Evolutionary conservation across 495 filamentous ascomycete species (phyloP).

Genomic region (Lasiosphaeria ovina): DNA sequence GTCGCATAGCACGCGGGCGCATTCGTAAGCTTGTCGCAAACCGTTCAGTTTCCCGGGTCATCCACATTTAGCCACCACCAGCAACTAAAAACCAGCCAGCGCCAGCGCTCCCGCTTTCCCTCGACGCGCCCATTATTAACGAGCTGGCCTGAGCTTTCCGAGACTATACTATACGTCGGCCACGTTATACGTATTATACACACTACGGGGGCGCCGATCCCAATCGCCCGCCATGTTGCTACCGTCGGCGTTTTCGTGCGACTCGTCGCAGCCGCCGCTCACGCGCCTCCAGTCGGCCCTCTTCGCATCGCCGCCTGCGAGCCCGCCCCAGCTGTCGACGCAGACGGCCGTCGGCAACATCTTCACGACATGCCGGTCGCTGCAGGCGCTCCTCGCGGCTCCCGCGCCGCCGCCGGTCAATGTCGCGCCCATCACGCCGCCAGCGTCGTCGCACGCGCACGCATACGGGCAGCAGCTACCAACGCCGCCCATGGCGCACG

Average conservation of each 20-base stretch:
- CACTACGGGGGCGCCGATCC: no score
- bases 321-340: conserved; percentile 57
- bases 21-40: conserved; percentile 11
- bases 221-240: conserved; percentile 55
- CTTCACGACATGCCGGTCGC: conserved; percentile 65
- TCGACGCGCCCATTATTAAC: not conserved
- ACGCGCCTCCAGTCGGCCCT: conserved; percentile 55
- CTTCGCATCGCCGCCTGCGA: conserved; percentile 61
- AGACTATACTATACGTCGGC: conserved; percentile 3
- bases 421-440: conserved; percentile 41
- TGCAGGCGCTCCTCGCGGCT: conserved; percentile 64
- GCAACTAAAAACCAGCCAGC: conserved; percentile 8
- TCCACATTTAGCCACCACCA: conserved; percentile 17
- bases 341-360: conserved; percentile 56
- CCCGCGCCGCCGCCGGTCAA: conserved; percentile 37
- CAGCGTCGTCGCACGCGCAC: conserved; percentile 50
- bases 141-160: not conserved
- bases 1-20: conserved; percentile 5
- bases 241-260: conserved; percentile 69
- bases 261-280: conserved; percentile 50
- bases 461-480: conserved; percentile 33
- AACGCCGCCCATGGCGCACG: conserved; percentile 52
- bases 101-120: conserved; percentile 2
- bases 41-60: conserved; percentile 3
- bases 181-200: no score